Evolutionary conservation across 2,329 filamentous ascomycete genomes (phyloP).

Genomic region (Bipolaris zeicola): DNA sequence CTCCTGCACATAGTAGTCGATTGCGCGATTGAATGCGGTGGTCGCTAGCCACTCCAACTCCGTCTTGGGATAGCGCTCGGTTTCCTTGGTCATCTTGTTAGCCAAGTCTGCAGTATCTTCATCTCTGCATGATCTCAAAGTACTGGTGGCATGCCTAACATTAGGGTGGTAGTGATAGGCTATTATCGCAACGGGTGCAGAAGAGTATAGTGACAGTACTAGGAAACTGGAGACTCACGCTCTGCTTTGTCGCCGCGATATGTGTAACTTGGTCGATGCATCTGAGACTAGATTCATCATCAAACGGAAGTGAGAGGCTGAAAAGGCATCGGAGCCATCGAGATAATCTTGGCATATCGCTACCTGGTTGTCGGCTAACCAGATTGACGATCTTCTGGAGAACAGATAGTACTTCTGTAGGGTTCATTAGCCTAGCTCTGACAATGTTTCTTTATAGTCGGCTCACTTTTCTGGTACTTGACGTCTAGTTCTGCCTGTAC

Average conservation of each 20-base stretch:
- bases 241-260: constrained; percentile 35
- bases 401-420: constrained; percentile 35
- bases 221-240: constrained; percentile 28
- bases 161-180: background rate
- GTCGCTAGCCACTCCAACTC: constrained; percentile 80
- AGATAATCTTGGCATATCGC: constrained; percentile 66
- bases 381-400: constrained; percentile 73
- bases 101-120: constrained; percentile 14
- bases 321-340: constrained; percentile 82
- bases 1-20: constrained; percentile 61
- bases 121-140: constrained; percentile 17
- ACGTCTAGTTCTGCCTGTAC: constrained; percentile 33
- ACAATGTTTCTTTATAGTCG: constrained; percentile 23
- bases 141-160: constrained; percentile 20
- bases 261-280: constrained; percentile 67
- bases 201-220: constrained; percentile 5
- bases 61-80: constrained; percentile 62
- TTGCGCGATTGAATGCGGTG: constrained; percentile 64
- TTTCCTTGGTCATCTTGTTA: constrained; percentile 42
- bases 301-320: constrained; percentile 65
- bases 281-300: constrained; percentile 62
- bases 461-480: constrained; percentile 42
- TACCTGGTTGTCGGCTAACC: constrained; percentile 63
- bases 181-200: constrained; percentile 9
- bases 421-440: constrained; percentile 17